A percentile compares a stretch with the other conserved stretches of the same genome.
phyloP scores from a whole-genome alignment of 2,329 filamentous ascomycete species.

The Epichloe baconii region DNA sequence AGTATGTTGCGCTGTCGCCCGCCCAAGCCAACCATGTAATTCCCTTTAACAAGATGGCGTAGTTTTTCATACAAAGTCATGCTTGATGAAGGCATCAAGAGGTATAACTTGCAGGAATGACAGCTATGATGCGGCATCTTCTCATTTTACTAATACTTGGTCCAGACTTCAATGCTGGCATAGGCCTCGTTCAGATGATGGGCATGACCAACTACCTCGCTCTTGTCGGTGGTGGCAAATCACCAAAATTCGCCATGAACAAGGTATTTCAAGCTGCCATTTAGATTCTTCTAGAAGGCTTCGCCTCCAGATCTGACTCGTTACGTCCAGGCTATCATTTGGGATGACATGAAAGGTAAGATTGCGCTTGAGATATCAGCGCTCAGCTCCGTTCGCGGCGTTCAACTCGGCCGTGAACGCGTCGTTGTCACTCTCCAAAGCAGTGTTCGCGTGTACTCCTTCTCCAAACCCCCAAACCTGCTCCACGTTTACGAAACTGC shows the following conservation, averaged over 20 bases:
- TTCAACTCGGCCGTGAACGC: constrained; percentile 62
- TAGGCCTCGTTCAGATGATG: constrained; percentile 77
- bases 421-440: constrained; percentile 74
- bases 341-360: constrained; percentile 74
- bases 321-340: constrained; percentile 56
- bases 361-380: constrained; percentile 66
- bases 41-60: neutral
- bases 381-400: constrained; percentile 65
- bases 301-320: neutral
- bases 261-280: constrained; percentile 39
- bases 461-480: constrained; percentile 58
- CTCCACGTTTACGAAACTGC: constrained; percentile 71
- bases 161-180: constrained; percentile 65
- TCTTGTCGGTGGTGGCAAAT: constrained; percentile 75
- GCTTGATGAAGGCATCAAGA: constrained; percentile 48
- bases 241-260: constrained; percentile 76
- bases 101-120: constrained; percentile 17
- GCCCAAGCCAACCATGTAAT: neutral
- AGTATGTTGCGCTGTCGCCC: constrained; percentile 37
- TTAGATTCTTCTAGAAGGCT: neutral
- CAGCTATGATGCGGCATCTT: neutral
- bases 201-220: constrained; percentile 77
- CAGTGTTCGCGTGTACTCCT: constrained; percentile 68
- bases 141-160: neutral
- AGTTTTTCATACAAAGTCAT: constrained; percentile 65